phyloP scores from a whole-genome alignment of 2,329 filamentous ascomycete genomes.

The Setomelanomma holmii region DNA sequence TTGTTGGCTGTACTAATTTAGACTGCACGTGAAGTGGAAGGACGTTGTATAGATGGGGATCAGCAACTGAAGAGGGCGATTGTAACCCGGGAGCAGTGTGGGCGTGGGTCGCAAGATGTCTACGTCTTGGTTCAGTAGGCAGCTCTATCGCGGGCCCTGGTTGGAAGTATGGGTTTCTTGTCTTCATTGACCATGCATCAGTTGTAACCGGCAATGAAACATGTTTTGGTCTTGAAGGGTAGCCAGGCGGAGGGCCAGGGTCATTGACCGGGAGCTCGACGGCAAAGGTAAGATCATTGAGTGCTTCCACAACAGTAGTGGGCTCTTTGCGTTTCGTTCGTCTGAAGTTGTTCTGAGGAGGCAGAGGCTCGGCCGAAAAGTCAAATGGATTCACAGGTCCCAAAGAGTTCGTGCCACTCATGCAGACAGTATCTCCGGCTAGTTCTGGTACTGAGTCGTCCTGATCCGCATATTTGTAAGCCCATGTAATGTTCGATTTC shows the following conservation, averaged over 20 bases:
- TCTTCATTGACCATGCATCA: too few relatives aligned
- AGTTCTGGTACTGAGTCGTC: slow-evolving; percentile 11
- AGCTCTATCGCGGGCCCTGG: slow-evolving; percentile 4
- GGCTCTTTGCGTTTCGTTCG: background rate
- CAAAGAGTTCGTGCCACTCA: slow-evolving; percentile 27
- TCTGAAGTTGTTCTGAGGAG: background rate
- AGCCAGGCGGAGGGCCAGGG: slow-evolving; percentile 7
- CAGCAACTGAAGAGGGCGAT: too few relatives aligned
- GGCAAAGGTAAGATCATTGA: slow-evolving; percentile 15
- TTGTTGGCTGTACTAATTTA: too few relatives aligned
- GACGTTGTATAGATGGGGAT: too few relatives aligned
- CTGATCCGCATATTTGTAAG: background rate
- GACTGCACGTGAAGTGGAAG: too few relatives aligned
- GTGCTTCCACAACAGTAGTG: slow-evolving; percentile 5
- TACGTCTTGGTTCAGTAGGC: slow-evolving; percentile 6
- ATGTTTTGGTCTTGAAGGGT: background rate
- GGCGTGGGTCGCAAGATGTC: slow-evolving; percentile 10
- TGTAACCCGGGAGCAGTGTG: slow-evolving; percentile 13
- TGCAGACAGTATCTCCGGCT: slow-evolving; percentile 11
- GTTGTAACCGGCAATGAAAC: background rate
- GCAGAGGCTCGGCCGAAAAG: background rate
- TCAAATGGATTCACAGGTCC: slow-evolving; percentile 29
- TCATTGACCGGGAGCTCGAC: slow-evolving; percentile 14
- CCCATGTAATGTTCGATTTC: too few relatives aligned
- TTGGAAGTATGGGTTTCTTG: background rate